Percentiles rank a stretch among this genome's conserved stretches.
Conservation (phyloP, 2,329 filamentous ascomycete genomes). For the Diaporthe caulivora region DNA sequence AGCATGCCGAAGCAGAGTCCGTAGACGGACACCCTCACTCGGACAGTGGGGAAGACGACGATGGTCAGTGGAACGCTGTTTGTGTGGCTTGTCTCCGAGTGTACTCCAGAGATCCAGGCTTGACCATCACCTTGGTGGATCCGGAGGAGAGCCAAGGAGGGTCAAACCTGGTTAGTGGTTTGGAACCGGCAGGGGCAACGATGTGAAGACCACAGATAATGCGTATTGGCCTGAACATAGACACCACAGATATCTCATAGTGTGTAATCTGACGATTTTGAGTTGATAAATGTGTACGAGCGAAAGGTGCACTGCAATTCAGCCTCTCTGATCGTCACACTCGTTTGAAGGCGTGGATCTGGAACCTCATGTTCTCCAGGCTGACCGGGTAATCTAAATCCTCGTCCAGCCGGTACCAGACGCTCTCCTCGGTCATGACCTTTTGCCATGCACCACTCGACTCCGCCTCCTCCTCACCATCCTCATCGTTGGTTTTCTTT, state of each 20-base stretch:
- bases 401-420: constrained; percentile 35
- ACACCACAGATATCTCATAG: not conserved
- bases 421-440: constrained; percentile 31
- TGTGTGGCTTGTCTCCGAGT: constrained; percentile 55
- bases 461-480: not conserved
- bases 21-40: constrained; percentile 37
- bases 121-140: constrained; percentile 52
- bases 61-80: constrained; percentile 55
- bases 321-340: constrained; percentile 1
- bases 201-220: constrained; percentile 37
- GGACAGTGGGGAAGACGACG: constrained; percentile 39
- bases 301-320: not conserved
- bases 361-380: constrained; percentile 40
- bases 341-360: constrained; percentile 39
- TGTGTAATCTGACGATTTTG: not conserved
- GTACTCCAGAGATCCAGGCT: constrained; percentile 51
- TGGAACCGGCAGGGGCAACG: constrained; percentile 48
- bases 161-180: constrained; percentile 45
- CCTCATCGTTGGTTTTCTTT: constrained; percentile 9
- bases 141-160: constrained; percentile 48
- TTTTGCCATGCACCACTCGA: constrained; percentile 36
- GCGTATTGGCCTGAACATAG: not conserved
- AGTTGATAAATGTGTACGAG: no score
- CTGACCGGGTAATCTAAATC: constrained; percentile 37
- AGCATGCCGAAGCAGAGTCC: constrained; percentile 9